A percentile compares a stretch with the other conserved stretches of the same genome.
phyloP scores from a whole-genome alignment of 2,329 filamentous ascomycete genomes.

The Chaetomium globosum region DNA sequence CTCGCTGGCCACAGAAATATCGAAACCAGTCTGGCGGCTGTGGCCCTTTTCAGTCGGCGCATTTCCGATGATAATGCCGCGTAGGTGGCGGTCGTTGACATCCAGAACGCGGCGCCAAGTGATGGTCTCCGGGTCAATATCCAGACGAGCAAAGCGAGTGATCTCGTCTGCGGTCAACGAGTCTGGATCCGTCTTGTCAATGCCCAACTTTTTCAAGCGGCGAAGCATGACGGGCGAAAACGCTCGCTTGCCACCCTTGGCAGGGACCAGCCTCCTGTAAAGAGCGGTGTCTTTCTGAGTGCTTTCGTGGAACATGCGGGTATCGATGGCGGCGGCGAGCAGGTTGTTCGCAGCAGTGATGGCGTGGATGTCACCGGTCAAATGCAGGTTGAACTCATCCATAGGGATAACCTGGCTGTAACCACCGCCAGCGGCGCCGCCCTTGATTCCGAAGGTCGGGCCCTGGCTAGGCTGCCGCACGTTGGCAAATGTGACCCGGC shows the following conservation, averaged over 20 bases:
- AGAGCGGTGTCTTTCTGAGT: slow-evolving; percentile 89
- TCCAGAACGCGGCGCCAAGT: slow-evolving; percentile 96
- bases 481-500: slow-evolving; percentile 89
- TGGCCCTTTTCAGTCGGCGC: slow-evolving; percentile 89
- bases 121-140: slow-evolving; percentile 95
- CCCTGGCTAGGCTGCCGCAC: slow-evolving; percentile 96
- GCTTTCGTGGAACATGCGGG: slow-evolving; percentile 96
- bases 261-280: slow-evolving; percentile 83
- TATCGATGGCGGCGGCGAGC: slow-evolving; percentile 93
- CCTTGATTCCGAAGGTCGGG: slow-evolving; percentile 98
- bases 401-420: slow-evolving; percentile 99
- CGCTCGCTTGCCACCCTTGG: slow-evolving; percentile 83
- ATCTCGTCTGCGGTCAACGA: slow-evolving; percentile 91
- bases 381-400: slow-evolving; percentile 98
- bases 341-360: slow-evolving; percentile 97
- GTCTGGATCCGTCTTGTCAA: slow-evolving; percentile 90
- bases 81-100: slow-evolving; percentile 93
- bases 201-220: slow-evolving; percentile 91
- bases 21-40: slow-evolving; percentile 86
- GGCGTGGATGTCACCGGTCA: slow-evolving; percentile 97
- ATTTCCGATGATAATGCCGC: slow-evolving; percentile 84
- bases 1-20: slow-evolving; percentile 96
- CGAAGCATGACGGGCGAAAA: slow-evolving; percentile 92
- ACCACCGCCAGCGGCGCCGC: slow-evolving; percentile 91
- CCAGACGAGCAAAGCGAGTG: slow-evolving; percentile 81